Conservation (phyloP, 2,329 filamentous ascomycete genomes). For the Aspergillus fijiensis region DNA sequence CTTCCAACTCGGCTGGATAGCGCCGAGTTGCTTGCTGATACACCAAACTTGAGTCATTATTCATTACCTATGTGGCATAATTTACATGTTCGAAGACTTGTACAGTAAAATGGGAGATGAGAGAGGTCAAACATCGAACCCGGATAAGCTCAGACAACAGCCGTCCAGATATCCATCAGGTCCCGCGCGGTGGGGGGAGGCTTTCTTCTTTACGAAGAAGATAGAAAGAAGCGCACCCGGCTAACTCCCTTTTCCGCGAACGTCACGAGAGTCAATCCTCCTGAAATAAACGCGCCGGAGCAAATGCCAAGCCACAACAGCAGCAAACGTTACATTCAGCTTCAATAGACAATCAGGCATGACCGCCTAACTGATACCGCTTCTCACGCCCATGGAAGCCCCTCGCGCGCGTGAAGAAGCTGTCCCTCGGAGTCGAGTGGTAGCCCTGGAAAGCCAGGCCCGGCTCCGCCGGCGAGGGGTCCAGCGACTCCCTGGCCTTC, state of each 20-base stretch:
- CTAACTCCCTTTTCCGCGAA: no score
- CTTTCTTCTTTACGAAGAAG: no score
- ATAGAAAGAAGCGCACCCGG: no score
- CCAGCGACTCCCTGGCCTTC: slow-evolving; percentile 59
- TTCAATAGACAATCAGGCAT: not conserved
- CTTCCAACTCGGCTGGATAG: not conserved
- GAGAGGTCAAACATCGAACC: not conserved
- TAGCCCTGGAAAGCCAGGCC: slow-evolving; percentile 31
- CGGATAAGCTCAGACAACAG: not conserved
- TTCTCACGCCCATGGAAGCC: not conserved
- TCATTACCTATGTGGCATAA: slow-evolving; percentile 4
- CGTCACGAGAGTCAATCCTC: no score
- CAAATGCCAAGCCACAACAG: no score
- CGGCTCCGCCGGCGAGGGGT: slow-evolving; percentile 26
- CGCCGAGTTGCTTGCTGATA: not conserved
- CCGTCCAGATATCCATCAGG: not conserved
- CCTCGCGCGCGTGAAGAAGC: not conserved
- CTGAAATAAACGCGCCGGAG: no score
- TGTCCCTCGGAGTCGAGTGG: slow-evolving; percentile 6
- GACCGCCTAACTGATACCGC: not conserved
- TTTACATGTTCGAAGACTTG: slow-evolving; percentile 11
- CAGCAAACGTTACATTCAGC: not conserved
- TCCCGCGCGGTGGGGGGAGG: not conserved
- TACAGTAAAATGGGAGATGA: slow-evolving; percentile 9
- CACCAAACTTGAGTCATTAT: not conserved